These are phyloP conservation scores for Fusarium ramigenum DNA, from an alignment of 2,329 filamentous ascomycete genomes.

Conservation along the genomic window DNA sequence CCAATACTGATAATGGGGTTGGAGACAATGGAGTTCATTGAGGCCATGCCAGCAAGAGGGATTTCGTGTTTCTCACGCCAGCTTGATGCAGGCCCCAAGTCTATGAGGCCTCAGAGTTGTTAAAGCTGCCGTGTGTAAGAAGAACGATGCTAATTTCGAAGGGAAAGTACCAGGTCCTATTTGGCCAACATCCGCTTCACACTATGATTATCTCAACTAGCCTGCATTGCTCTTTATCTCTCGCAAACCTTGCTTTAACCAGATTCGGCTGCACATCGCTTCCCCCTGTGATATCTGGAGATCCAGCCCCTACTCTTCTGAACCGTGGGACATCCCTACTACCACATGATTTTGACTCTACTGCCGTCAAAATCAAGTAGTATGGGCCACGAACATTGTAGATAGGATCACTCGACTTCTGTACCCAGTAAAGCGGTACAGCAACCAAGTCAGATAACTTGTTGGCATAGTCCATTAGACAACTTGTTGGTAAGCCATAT, in stretches of 20 bases:
- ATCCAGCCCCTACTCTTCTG: background rate
- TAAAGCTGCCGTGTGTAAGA: too few species aligned
- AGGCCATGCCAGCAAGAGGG: too few species aligned
- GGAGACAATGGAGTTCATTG: too few species aligned
- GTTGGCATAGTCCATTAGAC: background rate
- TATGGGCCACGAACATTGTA: background rate
- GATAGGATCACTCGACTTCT: background rate
- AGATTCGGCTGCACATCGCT: background rate
- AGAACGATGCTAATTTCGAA: rapidly evolving
- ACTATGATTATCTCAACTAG: background rate
- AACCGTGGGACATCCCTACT: rapidly evolving
- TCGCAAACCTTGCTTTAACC: background rate
- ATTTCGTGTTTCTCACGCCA: too few species aligned
- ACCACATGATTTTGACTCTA: background rate
- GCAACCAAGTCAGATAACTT: background rate
- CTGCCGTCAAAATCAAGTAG: background rate
- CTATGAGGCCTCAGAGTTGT: too few species aligned
- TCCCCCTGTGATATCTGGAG: background rate
- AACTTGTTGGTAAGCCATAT: background rate
- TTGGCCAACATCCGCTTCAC: too few species aligned
- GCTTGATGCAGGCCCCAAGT: too few species aligned
- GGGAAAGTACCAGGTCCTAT: rapidly evolving
- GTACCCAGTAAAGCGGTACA: background rate
- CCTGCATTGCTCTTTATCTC: background rate
- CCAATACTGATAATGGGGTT: too few species aligned